phyloP scores from a whole-genome alignment of 2,329 filamentous ascomycete genomes.

The Thelonectria blattea region DNA sequence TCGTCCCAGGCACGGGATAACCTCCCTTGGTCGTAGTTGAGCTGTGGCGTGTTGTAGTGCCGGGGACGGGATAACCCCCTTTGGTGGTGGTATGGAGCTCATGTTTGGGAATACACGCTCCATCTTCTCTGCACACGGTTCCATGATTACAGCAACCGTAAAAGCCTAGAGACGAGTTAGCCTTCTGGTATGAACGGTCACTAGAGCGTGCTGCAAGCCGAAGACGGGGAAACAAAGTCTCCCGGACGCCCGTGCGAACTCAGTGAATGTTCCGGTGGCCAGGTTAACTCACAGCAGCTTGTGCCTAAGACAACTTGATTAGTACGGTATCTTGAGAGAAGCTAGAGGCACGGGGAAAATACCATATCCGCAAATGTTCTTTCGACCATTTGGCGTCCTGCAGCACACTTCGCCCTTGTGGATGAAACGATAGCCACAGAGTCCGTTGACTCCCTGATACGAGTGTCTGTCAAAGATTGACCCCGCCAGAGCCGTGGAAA shows the following conservation, averaged over 20 bases:
- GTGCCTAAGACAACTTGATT: background rate
- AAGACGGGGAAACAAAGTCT: background rate
- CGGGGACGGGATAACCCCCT: background rate
- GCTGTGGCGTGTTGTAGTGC: background rate
- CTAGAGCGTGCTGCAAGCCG: too few species aligned
- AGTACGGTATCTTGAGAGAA: background rate
- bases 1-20: background rate
- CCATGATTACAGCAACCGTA: slow-evolving; percentile 4
- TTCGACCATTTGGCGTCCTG: background rate
- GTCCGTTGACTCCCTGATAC: background rate
- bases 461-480: background rate
- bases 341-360: background rate
- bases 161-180: background rate
- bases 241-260: background rate
- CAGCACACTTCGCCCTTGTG: slow-evolving; percentile 3
- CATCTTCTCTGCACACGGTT: slow-evolving; percentile 4
- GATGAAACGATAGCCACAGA: slow-evolving; percentile 5
- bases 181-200: too few species aligned
- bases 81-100: background rate
- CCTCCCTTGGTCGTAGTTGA: background rate
- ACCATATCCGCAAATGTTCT: slow-evolving; percentile 5
- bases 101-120: background rate
- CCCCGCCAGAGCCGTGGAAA: slow-evolving; percentile 1
- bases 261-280: background rate
- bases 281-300: slow-evolving; percentile 4